Conservation (phyloP, 495 filamentous ascomycete genomes). For the Aspergillus hancockii region DNA sequence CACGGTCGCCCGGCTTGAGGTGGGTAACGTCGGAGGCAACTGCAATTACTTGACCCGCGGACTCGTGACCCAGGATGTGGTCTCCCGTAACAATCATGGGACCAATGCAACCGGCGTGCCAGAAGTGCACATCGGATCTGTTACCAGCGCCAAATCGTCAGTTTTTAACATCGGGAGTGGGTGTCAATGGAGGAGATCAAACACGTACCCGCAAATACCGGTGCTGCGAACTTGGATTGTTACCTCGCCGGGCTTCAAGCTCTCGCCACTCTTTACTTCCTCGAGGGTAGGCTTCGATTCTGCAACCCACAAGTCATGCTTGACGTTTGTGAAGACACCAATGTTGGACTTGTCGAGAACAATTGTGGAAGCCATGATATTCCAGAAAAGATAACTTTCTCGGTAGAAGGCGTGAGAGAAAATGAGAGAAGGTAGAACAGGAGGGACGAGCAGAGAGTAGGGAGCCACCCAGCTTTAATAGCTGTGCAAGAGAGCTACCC, state of each 20-base stretch:
- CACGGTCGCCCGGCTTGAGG: slow-evolving; percentile 79
- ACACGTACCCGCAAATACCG: slow-evolving; percentile 82
- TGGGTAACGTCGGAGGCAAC: slow-evolving; percentile 73
- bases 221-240: slow-evolving; percentile 84
- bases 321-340: slow-evolving; percentile 91
- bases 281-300: slow-evolving; percentile 75
- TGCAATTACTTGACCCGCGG: slow-evolving; percentile 79
- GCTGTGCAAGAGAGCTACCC: slow-evolving; percentile 14
- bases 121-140: slow-evolving; percentile 94
- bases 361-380: slow-evolving; percentile 39
- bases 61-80: slow-evolving; percentile 92
- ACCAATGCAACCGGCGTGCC: slow-evolving; percentile 89
- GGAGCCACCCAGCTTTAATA: slow-evolving; percentile 26
- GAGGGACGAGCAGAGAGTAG: slow-evolving; percentile 8
- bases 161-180: neutral
- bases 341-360: slow-evolving; percentile 75
- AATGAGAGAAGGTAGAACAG: slow-evolving; percentile 10
- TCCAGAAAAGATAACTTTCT: neutral
- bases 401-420: slow-evolving; percentile 12
- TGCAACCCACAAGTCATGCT: slow-evolving; percentile 87
- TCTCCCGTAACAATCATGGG: slow-evolving; percentile 88
- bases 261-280: slow-evolving; percentile 67
- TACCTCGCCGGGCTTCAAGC: slow-evolving; percentile 77
- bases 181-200: neutral
- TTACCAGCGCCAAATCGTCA: slow-evolving; percentile 11